Percentiles rank a stretch among this genome's conserved stretches.
phyloP scores from a whole-genome alignment of 1,139 yeast genomes.

The Lodderomyces elongisporus region DNA sequence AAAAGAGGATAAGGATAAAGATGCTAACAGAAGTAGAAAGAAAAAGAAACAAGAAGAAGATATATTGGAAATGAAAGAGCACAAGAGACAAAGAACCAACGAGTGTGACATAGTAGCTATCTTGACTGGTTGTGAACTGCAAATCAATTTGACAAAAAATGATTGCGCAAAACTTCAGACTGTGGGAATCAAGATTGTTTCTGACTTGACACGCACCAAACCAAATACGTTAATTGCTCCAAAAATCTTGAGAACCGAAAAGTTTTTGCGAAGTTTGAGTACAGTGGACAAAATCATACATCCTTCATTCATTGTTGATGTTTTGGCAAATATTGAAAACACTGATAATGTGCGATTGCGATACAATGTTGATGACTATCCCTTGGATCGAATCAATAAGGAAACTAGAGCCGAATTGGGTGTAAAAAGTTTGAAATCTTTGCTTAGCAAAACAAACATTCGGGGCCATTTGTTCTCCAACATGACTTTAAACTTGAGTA shows the following conservation, averaged over 20 bases:
- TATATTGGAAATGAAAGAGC: not conserved
- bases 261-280: slow-evolving; percentile 54
- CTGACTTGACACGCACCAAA: slow-evolving; percentile 21
- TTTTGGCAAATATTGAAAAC: slow-evolving; percentile 21
- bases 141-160: slow-evolving; percentile 32
- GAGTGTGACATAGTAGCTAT: slow-evolving; percentile 36
- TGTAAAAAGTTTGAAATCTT: slow-evolving; percentile 1
- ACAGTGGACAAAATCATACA: slow-evolving; percentile 38
- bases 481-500: slow-evolving; percentile 50
- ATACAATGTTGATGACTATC: slow-evolving; percentile 27
- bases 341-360: slow-evolving; percentile 11
- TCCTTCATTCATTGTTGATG: slow-evolving; percentile 43
- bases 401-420: slow-evolving; percentile 34
- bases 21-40: slow-evolving; percentile 1
- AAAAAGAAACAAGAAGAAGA: slow-evolving; percentile 1
- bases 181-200: slow-evolving; percentile 40
- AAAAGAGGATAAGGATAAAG: slow-evolving; percentile 3
- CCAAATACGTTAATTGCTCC: slow-evolving; percentile 68
- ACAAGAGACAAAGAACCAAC: slow-evolving; percentile 6
- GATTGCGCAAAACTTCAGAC: slow-evolving; percentile 23
- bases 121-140: slow-evolving; percentile 60
- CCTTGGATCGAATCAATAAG: slow-evolving; percentile 30
- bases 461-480: slow-evolving; percentile 41
- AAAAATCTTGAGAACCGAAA: slow-evolving; percentile 74
- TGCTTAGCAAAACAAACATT: slow-evolving; percentile 12